Conservation (phyloP, 495 filamentous ascomycete species). For the Penicillium angulare region DNA sequence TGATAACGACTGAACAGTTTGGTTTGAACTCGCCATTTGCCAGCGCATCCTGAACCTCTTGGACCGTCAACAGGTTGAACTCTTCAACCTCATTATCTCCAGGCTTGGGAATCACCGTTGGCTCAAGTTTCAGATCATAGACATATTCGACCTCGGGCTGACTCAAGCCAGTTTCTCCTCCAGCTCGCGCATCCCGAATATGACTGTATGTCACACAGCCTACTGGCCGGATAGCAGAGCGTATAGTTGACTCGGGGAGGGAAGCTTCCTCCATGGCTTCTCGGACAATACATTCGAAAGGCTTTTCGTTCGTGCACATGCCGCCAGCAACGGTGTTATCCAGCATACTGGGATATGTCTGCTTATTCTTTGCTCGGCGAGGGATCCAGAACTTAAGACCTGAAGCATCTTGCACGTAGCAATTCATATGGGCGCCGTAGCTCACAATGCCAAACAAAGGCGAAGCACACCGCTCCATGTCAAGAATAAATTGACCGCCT, state of each 20-base stretch:
- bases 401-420: slow-evolving; percentile 59
- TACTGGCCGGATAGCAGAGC: slow-evolving; percentile 49
- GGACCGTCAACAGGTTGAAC: slow-evolving; percentile 74
- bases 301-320: slow-evolving; percentile 72
- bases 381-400: slow-evolving; percentile 84
- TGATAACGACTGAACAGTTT: slow-evolving; percentile 79
- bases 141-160: slow-evolving; percentile 93
- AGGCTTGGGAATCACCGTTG: slow-evolving; percentile 65
- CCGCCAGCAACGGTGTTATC: slow-evolving; percentile 96
- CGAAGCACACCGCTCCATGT: slow-evolving; percentile 74
- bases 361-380: slow-evolving; percentile 68
- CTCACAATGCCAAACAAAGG: slow-evolving; percentile 82
- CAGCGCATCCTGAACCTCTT: slow-evolving; percentile 70
- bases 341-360: slow-evolving; percentile 82
- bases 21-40: slow-evolving; percentile 82
- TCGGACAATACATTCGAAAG: slow-evolving; percentile 76
- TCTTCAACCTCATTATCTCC: slow-evolving; percentile 85
- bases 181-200: slow-evolving; percentile 71
- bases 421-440: slow-evolving; percentile 90
- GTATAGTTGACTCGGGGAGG: slow-evolving; percentile 69
- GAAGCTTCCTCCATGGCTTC: slow-evolving; percentile 89
- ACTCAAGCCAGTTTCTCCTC: slow-evolving; percentile 81
- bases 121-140: slow-evolving; percentile 80
- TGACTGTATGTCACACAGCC: slow-evolving; percentile 87
- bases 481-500: slow-evolving; percentile 61